Evolutionary conservation across 176 grass and related monocot genomes (phyloP).

Genomic region (Carex kokanica): DNA sequence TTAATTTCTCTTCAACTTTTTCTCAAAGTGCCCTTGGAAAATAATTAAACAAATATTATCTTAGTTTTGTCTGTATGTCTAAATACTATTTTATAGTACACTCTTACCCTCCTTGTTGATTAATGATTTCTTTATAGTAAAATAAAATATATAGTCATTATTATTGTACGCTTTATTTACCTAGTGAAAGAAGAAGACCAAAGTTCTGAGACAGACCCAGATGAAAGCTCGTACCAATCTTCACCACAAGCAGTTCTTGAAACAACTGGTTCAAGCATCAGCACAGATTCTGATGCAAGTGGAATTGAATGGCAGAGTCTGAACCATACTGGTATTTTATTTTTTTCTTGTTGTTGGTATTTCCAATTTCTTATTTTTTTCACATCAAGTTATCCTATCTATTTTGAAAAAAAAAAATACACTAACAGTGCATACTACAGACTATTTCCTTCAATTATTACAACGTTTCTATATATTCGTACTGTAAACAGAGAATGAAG

Average conservation of each 20-base stretch:
- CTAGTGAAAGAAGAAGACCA: constrained; percentile 18
- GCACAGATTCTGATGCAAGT: constrained; percentile 20
- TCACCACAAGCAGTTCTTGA: constrained; percentile 10
- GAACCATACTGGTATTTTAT: background rate
- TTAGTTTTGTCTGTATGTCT: background rate
- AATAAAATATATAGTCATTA: background rate
- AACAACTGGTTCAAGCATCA: constrained; percentile 18
- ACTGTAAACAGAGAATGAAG: background rate
- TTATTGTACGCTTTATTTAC: background rate
- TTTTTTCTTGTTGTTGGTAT: background rate
- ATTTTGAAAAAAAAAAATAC: background rate
- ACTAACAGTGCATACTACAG: background rate
- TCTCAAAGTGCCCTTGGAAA: background rate
- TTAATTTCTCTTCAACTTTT: background rate
- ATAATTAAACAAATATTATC: background rate
- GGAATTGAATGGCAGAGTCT: background rate
- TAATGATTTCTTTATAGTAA: background rate
- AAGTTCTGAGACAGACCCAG: constrained; percentile 4
- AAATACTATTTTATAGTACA: background rate
- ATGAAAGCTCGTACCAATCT: constrained; percentile 9
- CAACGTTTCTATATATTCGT: background rate
- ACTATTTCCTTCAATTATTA: background rate
- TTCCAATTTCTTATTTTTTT: background rate
- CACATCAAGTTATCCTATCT: background rate
- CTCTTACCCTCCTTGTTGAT: background rate